phyloP scores from a whole-genome alignment of 768 basidiomycete species.

The Kondoa subrosea region DNA sequence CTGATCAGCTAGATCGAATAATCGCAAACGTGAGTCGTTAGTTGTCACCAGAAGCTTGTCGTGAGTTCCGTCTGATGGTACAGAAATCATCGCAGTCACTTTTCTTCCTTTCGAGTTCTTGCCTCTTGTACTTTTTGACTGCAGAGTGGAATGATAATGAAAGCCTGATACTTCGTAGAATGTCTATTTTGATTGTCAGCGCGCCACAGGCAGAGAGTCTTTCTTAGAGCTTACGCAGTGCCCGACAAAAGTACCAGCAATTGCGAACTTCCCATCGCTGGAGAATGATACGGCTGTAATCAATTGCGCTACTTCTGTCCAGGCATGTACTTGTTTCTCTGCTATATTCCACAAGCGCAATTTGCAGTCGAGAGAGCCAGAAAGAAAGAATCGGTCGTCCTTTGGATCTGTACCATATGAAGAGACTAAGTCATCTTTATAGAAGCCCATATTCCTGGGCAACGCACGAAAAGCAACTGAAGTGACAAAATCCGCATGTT shows the following conservation, averaged over 20 bases:
- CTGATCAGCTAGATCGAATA: slow-evolving; percentile 24
- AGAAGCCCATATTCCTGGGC: slow-evolving; percentile 7
- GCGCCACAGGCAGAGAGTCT: not conserved
- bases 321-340: slow-evolving; percentile 25
- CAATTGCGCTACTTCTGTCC: slow-evolving; percentile 27
- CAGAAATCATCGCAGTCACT: slow-evolving; percentile 24
- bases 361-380: slow-evolving; percentile 27
- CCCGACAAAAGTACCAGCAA: slow-evolving; percentile 26
- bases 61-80: slow-evolving; percentile 13
- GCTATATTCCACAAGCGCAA: slow-evolving; percentile 27
- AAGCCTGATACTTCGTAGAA: slow-evolving; percentile 25
- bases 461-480: slow-evolving; percentile 29
- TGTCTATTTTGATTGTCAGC: slow-evolving; percentile 1
- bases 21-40: slow-evolving; percentile 27
- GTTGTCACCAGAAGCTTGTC: slow-evolving; percentile 27
- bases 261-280: slow-evolving; percentile 24
- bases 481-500: slow-evolving; percentile 29
- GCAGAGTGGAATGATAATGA: slow-evolving; percentile 17
- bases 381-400: slow-evolving; percentile 30
- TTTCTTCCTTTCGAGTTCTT: slow-evolving; percentile 29
- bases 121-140: slow-evolving; percentile 22
- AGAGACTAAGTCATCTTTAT: not conserved
- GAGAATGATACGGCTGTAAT: slow-evolving; percentile 28
- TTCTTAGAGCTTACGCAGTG: slow-evolving; percentile 13
- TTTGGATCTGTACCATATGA: slow-evolving; percentile 12